phyloP scores from a whole-genome alignment of 805 yeast species.

The Metschnikowia picachoensis region DNA sequence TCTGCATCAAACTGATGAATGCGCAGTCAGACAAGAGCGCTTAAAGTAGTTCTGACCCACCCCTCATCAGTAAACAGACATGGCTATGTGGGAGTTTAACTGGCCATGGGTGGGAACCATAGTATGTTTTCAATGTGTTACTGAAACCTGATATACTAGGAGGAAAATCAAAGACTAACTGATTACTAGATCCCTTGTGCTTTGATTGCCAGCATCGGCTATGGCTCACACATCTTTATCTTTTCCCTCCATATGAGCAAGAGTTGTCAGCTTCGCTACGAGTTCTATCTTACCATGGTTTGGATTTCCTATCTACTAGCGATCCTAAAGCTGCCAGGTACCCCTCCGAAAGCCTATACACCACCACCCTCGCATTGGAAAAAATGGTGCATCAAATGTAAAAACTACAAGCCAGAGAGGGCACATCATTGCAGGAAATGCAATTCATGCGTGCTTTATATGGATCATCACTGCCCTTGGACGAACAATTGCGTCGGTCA shows the following conservation, averaged over 20 bases:
- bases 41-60: not conserved
- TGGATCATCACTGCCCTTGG: constrained; percentile 97
- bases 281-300: constrained; percentile 47
- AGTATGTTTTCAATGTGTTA: constrained; percentile 8
- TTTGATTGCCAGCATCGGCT: constrained; percentile 57
- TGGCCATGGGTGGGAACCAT: constrained; percentile 19
- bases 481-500: constrained; percentile 87
- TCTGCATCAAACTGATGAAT: too few relatives aligned
- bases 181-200: constrained; percentile 53
- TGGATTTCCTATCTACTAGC: constrained; percentile 79
- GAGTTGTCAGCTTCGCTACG: constrained; percentile 43
- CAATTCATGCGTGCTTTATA: constrained; percentile 68
- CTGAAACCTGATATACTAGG: not conserved
- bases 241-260: constrained; percentile 41
- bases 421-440: constrained; percentile 84
- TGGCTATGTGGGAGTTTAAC: constrained; percentile 18
- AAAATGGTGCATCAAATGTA: constrained; percentile 71
- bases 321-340: constrained; percentile 62
- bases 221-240: constrained; percentile 57
- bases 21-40: not conserved
- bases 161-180: constrained; percentile 11
- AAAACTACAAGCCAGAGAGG: constrained; percentile 72
- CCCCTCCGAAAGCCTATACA: constrained; percentile 49
- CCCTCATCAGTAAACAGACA: not conserved
- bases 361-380: constrained; percentile 51